Percentiles rank a stretch among this genome's conserved stretches.
These are phyloP conservation scores for Acidiella bohemica DNA, from an alignment of 495 filamentous ascomycete species.

Conservation along the genomic window DNA sequence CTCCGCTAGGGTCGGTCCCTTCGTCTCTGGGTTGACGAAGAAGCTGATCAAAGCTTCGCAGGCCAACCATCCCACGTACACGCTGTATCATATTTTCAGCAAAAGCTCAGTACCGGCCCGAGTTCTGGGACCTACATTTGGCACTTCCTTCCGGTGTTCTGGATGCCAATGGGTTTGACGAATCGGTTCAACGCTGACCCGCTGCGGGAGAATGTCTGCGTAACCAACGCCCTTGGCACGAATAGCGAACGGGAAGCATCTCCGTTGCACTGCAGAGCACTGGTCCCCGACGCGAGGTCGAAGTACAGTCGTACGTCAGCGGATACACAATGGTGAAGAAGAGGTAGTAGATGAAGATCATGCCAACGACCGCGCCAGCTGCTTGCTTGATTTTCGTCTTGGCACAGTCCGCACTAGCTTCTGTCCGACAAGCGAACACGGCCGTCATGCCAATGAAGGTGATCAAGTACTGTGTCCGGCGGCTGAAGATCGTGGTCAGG, in stretches of 20 bases:
- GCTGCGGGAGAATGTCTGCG: slow-evolving; percentile 4
- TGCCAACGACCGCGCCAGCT: slow-evolving; percentile 14
- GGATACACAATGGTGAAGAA: slow-evolving; percentile 26
- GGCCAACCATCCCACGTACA: slow-evolving; percentile 9
- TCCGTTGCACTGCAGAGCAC: slow-evolving; percentile 1
- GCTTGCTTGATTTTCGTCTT: slow-evolving; percentile 12
- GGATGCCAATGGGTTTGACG: slow-evolving; percentile 31
- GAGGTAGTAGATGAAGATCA: slow-evolving; percentile 25
- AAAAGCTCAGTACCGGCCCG: neutral
- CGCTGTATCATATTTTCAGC: slow-evolving; percentile 1
- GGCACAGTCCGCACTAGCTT: slow-evolving; percentile 20
- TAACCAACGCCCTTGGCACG: slow-evolving; percentile 11
- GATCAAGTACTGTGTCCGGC: slow-evolving; percentile 20
- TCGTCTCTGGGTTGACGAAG: slow-evolving; percentile 19
- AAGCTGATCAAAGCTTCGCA: slow-evolving; percentile 9
- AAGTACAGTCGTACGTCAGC: slow-evolving; percentile 6
- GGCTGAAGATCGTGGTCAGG: slow-evolving; percentile 16
- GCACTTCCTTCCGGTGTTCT: slow-evolving; percentile 6
- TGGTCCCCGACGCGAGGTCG: neutral
- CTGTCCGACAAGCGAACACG: slow-evolving; percentile 37
- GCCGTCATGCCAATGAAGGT: slow-evolving; percentile 22
- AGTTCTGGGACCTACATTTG: neutral
- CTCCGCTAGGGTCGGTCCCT: slow-evolving; percentile 16
- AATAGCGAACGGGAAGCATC: slow-evolving; percentile 8
- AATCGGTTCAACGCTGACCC: slow-evolving; percentile 29